phyloP scores from a whole-genome alignment of 2,329 filamentous ascomycete genomes.

The Blastomyces gilchristii region DNA sequence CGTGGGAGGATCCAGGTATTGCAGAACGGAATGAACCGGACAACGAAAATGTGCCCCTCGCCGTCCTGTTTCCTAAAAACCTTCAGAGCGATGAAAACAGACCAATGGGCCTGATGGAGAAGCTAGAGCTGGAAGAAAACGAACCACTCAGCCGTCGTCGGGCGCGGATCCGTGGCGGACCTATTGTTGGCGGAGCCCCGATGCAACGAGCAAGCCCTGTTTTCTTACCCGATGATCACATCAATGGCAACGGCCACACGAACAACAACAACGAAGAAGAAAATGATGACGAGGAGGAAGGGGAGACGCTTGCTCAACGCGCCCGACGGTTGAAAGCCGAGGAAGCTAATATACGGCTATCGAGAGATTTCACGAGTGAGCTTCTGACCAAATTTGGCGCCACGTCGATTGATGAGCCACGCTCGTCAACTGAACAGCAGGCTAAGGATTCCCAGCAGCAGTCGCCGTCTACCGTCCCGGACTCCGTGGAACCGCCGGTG shows the following conservation, averaged over 20 bases:
- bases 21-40: constrained; percentile 37
- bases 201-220: constrained; percentile 24
- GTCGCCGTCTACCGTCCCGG: background rate
- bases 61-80: constrained; percentile 57
- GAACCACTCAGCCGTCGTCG: constrained; percentile 74
- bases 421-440: constrained; percentile 1
- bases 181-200: constrained; percentile 22
- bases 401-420: constrained; percentile 15
- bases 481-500: constrained; percentile 15
- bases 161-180: constrained; percentile 59
- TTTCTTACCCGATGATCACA: constrained; percentile 22
- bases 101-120: constrained; percentile 46
- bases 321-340: constrained; percentile 31
- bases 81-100: constrained; percentile 24
- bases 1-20: constrained; percentile 61
- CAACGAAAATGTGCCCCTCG: constrained; percentile 82
- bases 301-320: constrained; percentile 39
- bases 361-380: constrained; percentile 34
- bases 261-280: constrained; percentile 24
- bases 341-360: constrained; percentile 13
- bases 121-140: constrained; percentile 78
- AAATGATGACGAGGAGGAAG: constrained; percentile 28
- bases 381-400: constrained; percentile 34
- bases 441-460: constrained; percentile 7
- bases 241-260: constrained; percentile 18